phyloP scores from a whole-genome alignment of 2,329 filamentous ascomycete species.

The Berkeleyomyces basicola region DNA sequence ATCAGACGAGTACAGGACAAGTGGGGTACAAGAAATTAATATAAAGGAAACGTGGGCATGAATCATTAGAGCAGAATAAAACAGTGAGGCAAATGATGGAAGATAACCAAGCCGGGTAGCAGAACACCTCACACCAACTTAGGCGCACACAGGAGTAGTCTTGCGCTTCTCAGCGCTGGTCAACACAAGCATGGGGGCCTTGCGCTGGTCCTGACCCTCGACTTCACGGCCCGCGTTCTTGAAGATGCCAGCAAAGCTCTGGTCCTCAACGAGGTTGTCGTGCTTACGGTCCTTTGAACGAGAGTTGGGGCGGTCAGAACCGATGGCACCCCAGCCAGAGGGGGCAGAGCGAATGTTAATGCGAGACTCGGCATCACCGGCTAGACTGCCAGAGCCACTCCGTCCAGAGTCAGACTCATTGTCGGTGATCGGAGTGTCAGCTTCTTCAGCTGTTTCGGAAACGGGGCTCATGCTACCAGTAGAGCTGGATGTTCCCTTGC shows the following conservation, averaged over 20 bases:
- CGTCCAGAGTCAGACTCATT: conserved; percentile 57
- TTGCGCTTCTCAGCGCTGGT: conserved; percentile 85
- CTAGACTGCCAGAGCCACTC: conserved; percentile 65
- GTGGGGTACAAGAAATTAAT: conserved; percentile 9
- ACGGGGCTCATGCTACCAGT: conserved; percentile 74
- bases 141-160: conserved; percentile 18
- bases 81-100: conserved; percentile 2
- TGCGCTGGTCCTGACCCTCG: conserved; percentile 48
- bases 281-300: conserved; percentile 37
- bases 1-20: conserved; percentile 8
- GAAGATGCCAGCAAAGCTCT: conserved; percentile 51
- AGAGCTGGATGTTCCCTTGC: conserved; percentile 55
- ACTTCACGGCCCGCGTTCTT: conserved; percentile 41
- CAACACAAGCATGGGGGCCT: conserved; percentile 72
- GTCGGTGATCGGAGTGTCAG: conserved; percentile 53
- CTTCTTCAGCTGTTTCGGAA: conserved; percentile 56
- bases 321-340: conserved; percentile 61
- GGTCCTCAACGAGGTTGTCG: conserved; percentile 29
- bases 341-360: conserved; percentile 58
- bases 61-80: conserved; percentile 12
- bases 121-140: neutral
- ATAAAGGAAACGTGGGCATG: conserved; percentile 14
- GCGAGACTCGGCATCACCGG: conserved; percentile 51
- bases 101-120: neutral
- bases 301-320: conserved; percentile 64